Evolutionary conservation across 768 basidiomycete species (phyloP), one percentile per base, ranked within the genome.

Genomic region (Fomitopsis pulvina): DNA sequence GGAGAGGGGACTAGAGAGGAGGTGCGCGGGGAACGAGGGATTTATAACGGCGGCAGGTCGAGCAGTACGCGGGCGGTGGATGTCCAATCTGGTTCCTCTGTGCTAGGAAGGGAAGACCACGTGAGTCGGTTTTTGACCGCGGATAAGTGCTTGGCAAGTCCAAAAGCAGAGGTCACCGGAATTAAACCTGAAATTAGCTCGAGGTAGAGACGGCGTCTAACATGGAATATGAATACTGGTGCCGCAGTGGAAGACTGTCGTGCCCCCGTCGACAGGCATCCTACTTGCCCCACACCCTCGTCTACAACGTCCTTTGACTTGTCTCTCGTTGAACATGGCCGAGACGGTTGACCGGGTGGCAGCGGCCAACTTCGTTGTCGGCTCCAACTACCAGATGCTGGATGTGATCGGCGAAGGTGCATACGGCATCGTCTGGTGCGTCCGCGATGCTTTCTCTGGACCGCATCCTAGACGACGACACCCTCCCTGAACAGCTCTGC

Each of bases 381-480:
- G 85, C 37, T 80, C 81, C 29, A 84, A 87, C 68, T 92, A 91
- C 61, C 82, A 89, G 65, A 85, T 91, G 24, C 78, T 87, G 42
- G 87, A 91, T 66, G 81, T 90, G 52, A 89, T 93, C 47, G 92
- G 94, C 25, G 94, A 97, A 62, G 95, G 94, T 38, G 93, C 92
- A 14, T 95, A 95, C 63, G 95, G 95, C 45, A 88, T 95, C 61
- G 94, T 97, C 52, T 92, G 89, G 74, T 69, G 45, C 40, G 60
- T 59, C 40, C 25, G n/a, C 43, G 32, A 45, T 30, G 9, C 43
- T 26, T 25, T 21, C 51, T 37, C 42, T 20, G 25, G 46, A n/a
- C n/a, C 14, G 7, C 27, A 30, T 46, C 14, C 21, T 40, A 37
- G 30, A 38, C 32, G 41, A 22, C 34, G 26, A 26, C 29, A 14